Conservation (phyloP, 441 rosid species). For the Melianthus villosus region DNA sequence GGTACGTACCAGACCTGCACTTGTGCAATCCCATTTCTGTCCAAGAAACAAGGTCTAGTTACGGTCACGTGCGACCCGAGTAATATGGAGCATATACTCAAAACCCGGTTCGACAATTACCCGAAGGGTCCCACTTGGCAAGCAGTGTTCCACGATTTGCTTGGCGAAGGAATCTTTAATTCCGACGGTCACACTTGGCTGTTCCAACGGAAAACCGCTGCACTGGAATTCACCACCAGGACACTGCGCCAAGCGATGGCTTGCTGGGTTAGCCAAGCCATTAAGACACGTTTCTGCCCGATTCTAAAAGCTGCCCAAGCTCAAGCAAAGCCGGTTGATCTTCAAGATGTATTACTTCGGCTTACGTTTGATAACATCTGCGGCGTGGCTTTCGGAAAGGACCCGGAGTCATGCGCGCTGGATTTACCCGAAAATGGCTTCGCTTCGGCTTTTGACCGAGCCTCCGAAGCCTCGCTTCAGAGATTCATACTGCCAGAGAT, state of each 20-base stretch:
- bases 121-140: constrained; percentile 99
- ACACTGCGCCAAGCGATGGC: constrained; percentile 97
- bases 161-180: constrained; percentile 84
- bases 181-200: constrained; percentile 92
- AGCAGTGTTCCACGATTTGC: constrained; percentile 78
- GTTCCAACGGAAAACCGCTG: constrained; percentile 83
- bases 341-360: constrained; percentile 80
- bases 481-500: constrained; percentile 82
- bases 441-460: constrained; percentile 71
- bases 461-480: constrained; percentile 83
- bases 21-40: constrained; percentile 68
- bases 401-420: constrained; percentile 63
- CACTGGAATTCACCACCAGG: constrained; percentile 91
- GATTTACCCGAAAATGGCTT: constrained; percentile 68
- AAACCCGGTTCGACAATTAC: constrained; percentile 71
- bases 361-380: constrained; percentile 92
- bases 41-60: constrained; percentile 77
- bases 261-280: constrained; percentile 76
- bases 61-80: constrained; percentile 91
- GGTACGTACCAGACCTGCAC: constrained; percentile 97
- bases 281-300: constrained; percentile 50
- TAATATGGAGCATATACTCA: constrained; percentile 78
- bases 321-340: constrained; percentile 41
- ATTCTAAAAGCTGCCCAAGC: constrained; percentile 44
- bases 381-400: constrained; percentile 86